A percentile compares a stretch with the other conserved stretches of the same genome.
These are phyloP conservation scores for Penicillium sp. DNA, from an alignment of 2,329 filamentous ascomycete species.

Conservation along the genomic window DNA sequence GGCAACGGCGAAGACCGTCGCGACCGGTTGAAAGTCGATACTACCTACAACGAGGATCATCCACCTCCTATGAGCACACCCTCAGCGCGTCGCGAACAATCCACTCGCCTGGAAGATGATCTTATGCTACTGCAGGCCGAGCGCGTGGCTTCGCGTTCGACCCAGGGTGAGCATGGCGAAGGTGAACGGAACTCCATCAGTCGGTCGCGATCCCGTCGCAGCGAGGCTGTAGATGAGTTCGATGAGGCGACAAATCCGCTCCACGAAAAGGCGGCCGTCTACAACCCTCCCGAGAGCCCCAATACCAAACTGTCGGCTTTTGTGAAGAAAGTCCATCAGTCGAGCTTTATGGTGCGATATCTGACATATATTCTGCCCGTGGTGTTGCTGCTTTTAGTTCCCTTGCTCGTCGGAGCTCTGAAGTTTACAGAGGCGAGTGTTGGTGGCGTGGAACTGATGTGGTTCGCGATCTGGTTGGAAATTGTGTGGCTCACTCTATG, in stretches of 20 bases:
- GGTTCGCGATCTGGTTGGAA: slow-evolving; percentile 96
- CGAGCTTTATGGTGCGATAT: slow-evolving; percentile 71
- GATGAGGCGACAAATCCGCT: slow-evolving; percentile 71
- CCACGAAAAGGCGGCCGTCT: slow-evolving; percentile 69
- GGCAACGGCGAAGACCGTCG: slow-evolving; percentile 17
- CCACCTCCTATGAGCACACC: slow-evolving; percentile 50
- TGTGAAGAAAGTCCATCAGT: slow-evolving; percentile 69
- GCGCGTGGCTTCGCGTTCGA: slow-evolving; percentile 59
- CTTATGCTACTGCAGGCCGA: slow-evolving; percentile 70
- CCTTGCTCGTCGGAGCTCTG: slow-evolving; percentile 69
- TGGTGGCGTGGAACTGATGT: slow-evolving; percentile 78
- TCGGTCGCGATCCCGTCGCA: slow-evolving; percentile 58
- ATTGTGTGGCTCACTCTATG: slow-evolving; percentile 92
- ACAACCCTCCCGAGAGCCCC: slow-evolving; percentile 68
- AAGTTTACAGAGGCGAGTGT: slow-evolving; percentile 65
- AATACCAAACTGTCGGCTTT: slow-evolving; percentile 66
- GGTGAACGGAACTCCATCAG: slow-evolving; percentile 54
- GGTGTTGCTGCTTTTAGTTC: slow-evolving; percentile 68
- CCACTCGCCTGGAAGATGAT: slow-evolving; percentile 68
- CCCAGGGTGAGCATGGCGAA: slow-evolving; percentile 39
- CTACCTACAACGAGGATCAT: slow-evolving; percentile 25
- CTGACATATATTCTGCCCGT: slow-evolving; percentile 73
- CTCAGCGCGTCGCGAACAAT: slow-evolving; percentile 64
- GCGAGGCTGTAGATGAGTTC: slow-evolving; percentile 69
- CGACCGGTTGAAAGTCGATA: slow-evolving; percentile 37